Conservation (phyloP, 352 stramenopile species). For the Blastocystis sp. region DNA sequence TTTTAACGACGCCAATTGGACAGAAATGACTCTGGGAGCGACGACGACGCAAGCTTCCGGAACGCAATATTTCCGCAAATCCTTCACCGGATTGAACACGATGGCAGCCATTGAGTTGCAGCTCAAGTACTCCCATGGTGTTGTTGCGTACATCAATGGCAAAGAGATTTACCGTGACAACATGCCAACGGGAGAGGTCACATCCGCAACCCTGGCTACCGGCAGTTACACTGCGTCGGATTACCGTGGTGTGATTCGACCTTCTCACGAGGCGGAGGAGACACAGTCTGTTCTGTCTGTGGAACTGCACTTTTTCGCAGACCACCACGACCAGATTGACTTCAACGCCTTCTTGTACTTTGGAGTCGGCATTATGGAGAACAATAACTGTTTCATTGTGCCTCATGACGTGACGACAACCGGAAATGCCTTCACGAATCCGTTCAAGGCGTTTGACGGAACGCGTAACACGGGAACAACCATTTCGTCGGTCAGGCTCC, state of each 20-base stretch:
- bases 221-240: background rate
- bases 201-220: background rate
- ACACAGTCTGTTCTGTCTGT: background rate
- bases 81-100: background rate
- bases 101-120: conserved; percentile 16
- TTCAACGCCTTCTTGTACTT: background rate
- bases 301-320: background rate
- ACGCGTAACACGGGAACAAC: background rate
- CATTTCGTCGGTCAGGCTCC: background rate
- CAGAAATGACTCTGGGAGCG: background rate
- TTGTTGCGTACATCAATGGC: too few relatives aligned
- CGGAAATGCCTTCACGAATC: background rate
- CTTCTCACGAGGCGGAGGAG: background rate
- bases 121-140: background rate
- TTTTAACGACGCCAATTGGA: conserved; percentile 11
- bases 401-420: background rate
- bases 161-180: background rate
- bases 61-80: conserved; percentile 36
- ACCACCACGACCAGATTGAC: background rate
- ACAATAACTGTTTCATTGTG: background rate
- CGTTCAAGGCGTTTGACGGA: background rate
- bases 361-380: background rate
- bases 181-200: background rate
- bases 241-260: background rate
- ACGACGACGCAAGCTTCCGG: background rate